Base-by-base conservation (phyloP, 371 early-diverging fungal genomes). In the Apophysomyces variabilis region DNA sequence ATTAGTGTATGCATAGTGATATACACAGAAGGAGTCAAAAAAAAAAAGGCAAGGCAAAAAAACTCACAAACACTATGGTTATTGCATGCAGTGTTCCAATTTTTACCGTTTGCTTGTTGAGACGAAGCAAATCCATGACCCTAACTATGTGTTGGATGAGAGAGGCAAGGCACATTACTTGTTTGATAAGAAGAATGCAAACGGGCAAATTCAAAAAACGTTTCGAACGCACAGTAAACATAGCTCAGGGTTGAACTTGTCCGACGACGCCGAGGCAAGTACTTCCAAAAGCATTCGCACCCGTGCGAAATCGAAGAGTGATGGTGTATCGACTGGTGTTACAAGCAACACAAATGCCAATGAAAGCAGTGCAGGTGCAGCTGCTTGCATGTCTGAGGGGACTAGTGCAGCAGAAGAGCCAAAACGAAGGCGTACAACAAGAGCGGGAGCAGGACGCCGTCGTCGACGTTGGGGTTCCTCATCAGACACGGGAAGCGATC, bases 61-160 rank as follows among this genome's bases (percentile, higher is more conserved):
- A 26, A 26, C 32, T 26, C 32, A 26, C 3, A 26, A 26, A 26
- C 3, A 3, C 32, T 26, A 26, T 26, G 32, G 13, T 1, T 6
- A 43, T 36, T 41, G 18, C 37, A 36, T 58, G 38, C 58, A 96
- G 89, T 96, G 97, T 75, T 94, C 96, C 38, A 96, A 95, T 74
- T 96, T 93, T 74, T 96, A 96, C 73, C 90, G 97, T 18, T 77
- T 89, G 41, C 79, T 96, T 56, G 87, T 96, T 5, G 93, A 95
- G 73, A 92, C 89, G 43, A 89, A 91, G 14, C 87, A 95, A 70
- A 87, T 96, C 58, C 77, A 87, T 62, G 97, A 96, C 71, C 92
- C 92, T 7, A 96, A 96, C 80, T 96, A 96, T 66, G 89, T 93
- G 7, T 76, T 95, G 26, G 95, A 94, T 72, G 90, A 89, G 43